Evolutionary conservation across 2,329 filamentous ascomycete genomes (phyloP), one percentile per base, ranked within the genome.

Genomic region (Phaeosphaeria sp.): DNA sequence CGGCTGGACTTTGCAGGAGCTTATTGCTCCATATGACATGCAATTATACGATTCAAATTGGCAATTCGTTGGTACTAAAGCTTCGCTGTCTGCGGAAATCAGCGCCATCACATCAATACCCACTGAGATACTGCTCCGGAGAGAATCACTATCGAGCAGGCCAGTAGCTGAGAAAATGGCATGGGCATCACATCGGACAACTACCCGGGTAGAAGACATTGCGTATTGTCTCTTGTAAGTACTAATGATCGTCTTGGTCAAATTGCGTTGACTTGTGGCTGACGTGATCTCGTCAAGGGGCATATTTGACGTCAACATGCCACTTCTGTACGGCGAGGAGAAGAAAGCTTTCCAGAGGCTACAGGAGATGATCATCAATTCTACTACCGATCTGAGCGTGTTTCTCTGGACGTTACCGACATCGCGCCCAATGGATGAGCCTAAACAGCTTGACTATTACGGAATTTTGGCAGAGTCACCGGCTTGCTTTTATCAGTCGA

Each of bases 151-250:
- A n/a, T 13, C 6, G 4, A 47, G 2, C 22, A 27, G 11, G 1
- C 15, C 43, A 2, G 20, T 61, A 2, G 61, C 27, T 2, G 11
- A 45, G 7, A 44, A 60, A 24, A 56, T 61, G 48, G 45, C 40
- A 11, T 70, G 65, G 67, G 59, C 56, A n/a, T 40, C 50, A 18
- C n/a, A n/a, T 1, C 49, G 67, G 22, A 21, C 56, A 13, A 67
- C 65, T 0, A 62, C 47, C 43, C 27, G 40, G 8, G 22, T 45
- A 30, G 63, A 66, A 42, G 63, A 66, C 44, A 57, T 45, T 18
- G 63, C 60, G 13, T 66, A 65, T 42, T 63, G 44, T 15, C 42
- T 66, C 3, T 42, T 65, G 39, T 42, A 42, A 42, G 6, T 42
- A 9, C 17, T 17, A 18, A 42, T 18, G 17, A 17, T 4, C 18